Percentiles rank a stretch among this genome's conserved stretches.
Evolutionary conservation across 768 basidiomycete species (phyloP).

Genomic region (Pisolithus tinctorius): DNA sequence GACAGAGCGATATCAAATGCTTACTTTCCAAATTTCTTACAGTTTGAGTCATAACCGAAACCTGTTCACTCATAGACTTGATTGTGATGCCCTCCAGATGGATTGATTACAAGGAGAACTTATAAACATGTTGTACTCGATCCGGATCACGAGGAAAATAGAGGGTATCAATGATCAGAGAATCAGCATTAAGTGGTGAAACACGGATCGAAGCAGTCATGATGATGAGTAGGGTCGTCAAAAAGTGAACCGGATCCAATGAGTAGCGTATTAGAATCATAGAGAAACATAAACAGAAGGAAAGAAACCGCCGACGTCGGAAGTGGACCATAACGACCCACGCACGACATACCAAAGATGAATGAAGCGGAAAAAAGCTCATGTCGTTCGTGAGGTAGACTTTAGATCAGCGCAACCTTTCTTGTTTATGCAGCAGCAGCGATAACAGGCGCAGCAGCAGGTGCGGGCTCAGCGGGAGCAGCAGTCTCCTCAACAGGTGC

Average conservation of each 20-base stretch:
- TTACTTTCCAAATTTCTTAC: not conserved
- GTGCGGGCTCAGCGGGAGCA: slow-evolving; percentile 27
- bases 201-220: slow-evolving; percentile 59
- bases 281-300: slow-evolving; percentile 29
- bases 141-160: slow-evolving; percentile 23
- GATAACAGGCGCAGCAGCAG: slow-evolving; percentile 56
- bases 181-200: slow-evolving; percentile 64
- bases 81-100: slow-evolving; percentile 10
- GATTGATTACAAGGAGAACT: slow-evolving; percentile 26
- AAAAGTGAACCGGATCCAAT: slow-evolving; percentile 57
- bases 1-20: slow-evolving; percentile 3
- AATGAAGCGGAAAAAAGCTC: slow-evolving; percentile 24
- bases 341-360: slow-evolving; percentile 31
- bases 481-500: slow-evolving; percentile 30
- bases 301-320: slow-evolving; percentile 33
- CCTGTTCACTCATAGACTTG: not conserved
- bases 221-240: slow-evolving; percentile 50
- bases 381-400: slow-evolving; percentile 39
- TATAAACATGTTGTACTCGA: slow-evolving; percentile 27
- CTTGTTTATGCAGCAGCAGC: slow-evolving; percentile 81
- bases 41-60: not conserved
- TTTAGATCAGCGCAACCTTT: slow-evolving; percentile 8
- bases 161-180: slow-evolving; percentile 51
- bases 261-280: slow-evolving; percentile 35
- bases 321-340: slow-evolving; percentile 29